Percentiles rank a stretch among this genome's conserved stretches.
These are phyloP conservation scores for Lactarius tabidus DNA, from an alignment of 768 basidiomycete species.

Conservation along the genomic window DNA sequence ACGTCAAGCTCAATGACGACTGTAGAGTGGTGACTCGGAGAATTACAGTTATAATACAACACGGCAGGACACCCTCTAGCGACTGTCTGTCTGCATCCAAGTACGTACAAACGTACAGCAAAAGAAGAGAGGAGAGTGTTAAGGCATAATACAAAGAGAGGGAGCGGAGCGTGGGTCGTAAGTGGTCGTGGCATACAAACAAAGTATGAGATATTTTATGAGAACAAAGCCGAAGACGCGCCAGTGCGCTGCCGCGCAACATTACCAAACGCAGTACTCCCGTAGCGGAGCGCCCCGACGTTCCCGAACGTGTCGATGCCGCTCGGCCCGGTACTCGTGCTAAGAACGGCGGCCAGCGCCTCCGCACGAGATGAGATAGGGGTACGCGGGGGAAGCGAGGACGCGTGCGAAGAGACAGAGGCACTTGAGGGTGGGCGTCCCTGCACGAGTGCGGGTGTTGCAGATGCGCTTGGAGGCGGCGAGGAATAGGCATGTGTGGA, in stretches of 20 bases:
- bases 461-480: constrained; percentile 10
- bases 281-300: constrained; percentile 22
- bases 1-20: too few relatives aligned
- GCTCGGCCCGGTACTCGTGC: constrained; percentile 10
- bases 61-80: neutral
- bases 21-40: too few relatives aligned
- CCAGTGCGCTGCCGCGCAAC: constrained; percentile 16
- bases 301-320: constrained; percentile 26
- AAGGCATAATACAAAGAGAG: neutral
- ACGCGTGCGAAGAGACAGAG: constrained; percentile 20
- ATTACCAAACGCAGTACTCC: constrained; percentile 12
- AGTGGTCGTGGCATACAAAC: neutral
- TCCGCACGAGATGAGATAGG: constrained; percentile 20
- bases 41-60: neutral
- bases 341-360: constrained; percentile 11
- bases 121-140: neutral
- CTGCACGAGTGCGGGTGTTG: constrained; percentile 22
- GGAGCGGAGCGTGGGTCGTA: neutral
- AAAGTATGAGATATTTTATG: neutral
- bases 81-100: neutral
- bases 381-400: constrained; percentile 23
- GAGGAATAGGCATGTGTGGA: constrained; percentile 25
- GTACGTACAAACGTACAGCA: neutral
- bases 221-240: neutral
- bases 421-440: constrained; percentile 19